Base-by-base conservation (phyloP, 768 basidiomycete genomes). In the Zangia roseola region DNA sequence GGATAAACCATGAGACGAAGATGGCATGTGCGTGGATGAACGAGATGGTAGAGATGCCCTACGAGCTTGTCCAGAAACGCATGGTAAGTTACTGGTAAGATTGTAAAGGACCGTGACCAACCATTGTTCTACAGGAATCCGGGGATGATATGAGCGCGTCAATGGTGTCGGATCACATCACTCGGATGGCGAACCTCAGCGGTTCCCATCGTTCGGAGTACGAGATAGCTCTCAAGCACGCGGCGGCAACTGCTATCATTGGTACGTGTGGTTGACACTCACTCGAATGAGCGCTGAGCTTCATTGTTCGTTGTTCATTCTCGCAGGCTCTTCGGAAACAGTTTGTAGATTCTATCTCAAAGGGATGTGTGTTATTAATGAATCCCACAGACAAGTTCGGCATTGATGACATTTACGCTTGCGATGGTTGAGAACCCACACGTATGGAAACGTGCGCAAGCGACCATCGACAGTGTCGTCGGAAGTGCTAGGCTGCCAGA, bases 1-100 rank as follows among this genome's bases (percentile, higher is more conserved):
- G 45, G 6, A 68, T 73, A 56, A 69, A 73, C 49, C 55, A 59
- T 26, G 55, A 64, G 19, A 69, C 13, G 7, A 6, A 10, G 10
- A 10, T 9, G 26, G 26, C 26, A 28, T 28, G 10, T 10, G 26
- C 26, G 10, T 28, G 26, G 26, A n/a, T 10, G 26, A 68, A 21
- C 37, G 13, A 30, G 6, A 8, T 19, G 52, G 50, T 17, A 51
- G 55, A 58, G 23, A 36, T 16, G 23, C 69, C 71, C 2, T 64
- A 61, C 16, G 24, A 40, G 14, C 17, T 26, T 16, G 19, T 26
- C n/a, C 24, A 14, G 16, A 26, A 17, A 17, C 46, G 61, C 24
- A 63, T 69, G 56, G 71, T 65, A 38, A 9, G 44, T 42, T 6
- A 14, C n/a, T 24, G 12, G 4, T 17, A 17, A 1, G 16, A n/a